Percentiles rank a stretch among this genome's conserved stretches.
phyloP scores from a whole-genome alignment of 2,329 filamentous ascomycete species.

The Metarhizium rileyi region DNA sequence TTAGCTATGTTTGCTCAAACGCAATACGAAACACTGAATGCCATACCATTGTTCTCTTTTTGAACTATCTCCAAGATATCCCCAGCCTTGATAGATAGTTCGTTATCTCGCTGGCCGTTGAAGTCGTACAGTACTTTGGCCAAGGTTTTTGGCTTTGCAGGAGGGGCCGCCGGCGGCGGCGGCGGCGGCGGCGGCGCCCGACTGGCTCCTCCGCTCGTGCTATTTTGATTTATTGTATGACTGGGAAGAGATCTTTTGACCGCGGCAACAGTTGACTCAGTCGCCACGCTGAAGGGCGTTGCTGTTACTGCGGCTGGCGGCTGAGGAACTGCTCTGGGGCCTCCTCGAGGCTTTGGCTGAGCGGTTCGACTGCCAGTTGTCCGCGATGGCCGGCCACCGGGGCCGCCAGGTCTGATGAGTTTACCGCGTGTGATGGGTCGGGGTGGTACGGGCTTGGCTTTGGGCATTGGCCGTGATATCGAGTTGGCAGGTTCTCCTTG shows the following conservation, averaged over 20 bases:
- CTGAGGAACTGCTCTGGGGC: constrained; percentile 22
- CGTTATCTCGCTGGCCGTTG: constrained; percentile 70
- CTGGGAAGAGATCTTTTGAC: constrained; percentile 27
- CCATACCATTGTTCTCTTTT: constrained; percentile 87
- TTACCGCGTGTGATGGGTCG: constrained; percentile 91
- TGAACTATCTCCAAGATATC: constrained; percentile 84
- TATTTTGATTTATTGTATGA: constrained; percentile 47
- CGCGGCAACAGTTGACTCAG: constrained; percentile 5
- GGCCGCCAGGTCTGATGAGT: constrained; percentile 83
- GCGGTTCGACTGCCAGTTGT: constrained; percentile 41
- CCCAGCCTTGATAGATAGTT: constrained; percentile 69
- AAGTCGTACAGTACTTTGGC: constrained; percentile 94
- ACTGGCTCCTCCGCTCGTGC: constrained; percentile 36
- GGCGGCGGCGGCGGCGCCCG: constrained; percentile 57
- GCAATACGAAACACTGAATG: background rate
- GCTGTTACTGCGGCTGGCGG: constrained; percentile 20
- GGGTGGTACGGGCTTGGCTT: constrained; percentile 73
- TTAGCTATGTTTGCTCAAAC: background rate
- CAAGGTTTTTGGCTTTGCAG: constrained; percentile 55
- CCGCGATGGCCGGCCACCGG: constrained; percentile 69
- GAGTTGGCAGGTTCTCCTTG: constrained; percentile 77
- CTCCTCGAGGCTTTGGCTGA: constrained; percentile 32
- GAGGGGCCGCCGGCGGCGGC: constrained; percentile 58
- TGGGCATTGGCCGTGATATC: constrained; percentile 73
- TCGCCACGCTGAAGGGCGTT: background rate